Conservation (phyloP, 2,329 filamentous ascomycete species). For the Hypoxylon sp. region DNA sequence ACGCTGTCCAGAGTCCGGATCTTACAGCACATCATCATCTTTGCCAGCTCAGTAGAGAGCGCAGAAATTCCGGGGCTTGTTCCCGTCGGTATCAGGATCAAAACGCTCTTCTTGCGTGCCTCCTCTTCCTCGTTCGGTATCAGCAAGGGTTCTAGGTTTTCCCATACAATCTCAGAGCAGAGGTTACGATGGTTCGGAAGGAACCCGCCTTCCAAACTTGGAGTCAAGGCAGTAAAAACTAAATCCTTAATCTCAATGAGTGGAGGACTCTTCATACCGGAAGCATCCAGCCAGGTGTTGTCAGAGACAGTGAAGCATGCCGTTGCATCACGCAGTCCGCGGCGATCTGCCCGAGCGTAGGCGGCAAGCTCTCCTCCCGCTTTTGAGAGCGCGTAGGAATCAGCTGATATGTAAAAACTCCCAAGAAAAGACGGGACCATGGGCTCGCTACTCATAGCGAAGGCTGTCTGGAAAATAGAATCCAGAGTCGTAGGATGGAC, state of each 20-base stretch:
- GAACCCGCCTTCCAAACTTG: constrained; percentile 47
- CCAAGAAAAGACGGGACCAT: constrained; percentile 61
- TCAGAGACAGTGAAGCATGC: constrained; percentile 57
- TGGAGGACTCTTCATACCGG: constrained; percentile 32
- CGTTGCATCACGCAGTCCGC: constrained; percentile 50
- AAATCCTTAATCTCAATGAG: constrained; percentile 57
- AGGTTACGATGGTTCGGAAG: constrained; percentile 59
- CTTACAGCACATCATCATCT: constrained; percentile 22
- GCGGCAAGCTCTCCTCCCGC: constrained; percentile 52
- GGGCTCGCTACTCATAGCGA: constrained; percentile 54
- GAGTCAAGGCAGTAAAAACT: constrained; percentile 51
- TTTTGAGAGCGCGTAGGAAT: constrained; percentile 41
- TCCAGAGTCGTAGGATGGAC: constrained; percentile 68
- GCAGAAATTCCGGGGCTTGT: background rate
- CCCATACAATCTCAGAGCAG: constrained; percentile 59
- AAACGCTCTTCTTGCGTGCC: constrained; percentile 8
- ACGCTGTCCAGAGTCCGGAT: constrained; percentile 27
- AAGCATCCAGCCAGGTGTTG: constrained; percentile 35
- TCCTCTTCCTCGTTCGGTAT: background rate
- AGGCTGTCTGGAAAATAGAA: constrained; percentile 62
- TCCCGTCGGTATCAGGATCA: constrained; percentile 30
- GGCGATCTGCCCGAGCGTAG: constrained; percentile 50
- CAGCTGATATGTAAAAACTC: constrained; percentile 56
- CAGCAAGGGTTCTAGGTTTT: constrained; percentile 23
- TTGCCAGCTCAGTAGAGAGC: constrained; percentile 22